Percentiles rank a stretch among this genome's conserved stretches.
Evolutionary conservation across 2,329 filamentous ascomycete species (phyloP).

Genomic region (Cytospora leucostoma): DNA sequence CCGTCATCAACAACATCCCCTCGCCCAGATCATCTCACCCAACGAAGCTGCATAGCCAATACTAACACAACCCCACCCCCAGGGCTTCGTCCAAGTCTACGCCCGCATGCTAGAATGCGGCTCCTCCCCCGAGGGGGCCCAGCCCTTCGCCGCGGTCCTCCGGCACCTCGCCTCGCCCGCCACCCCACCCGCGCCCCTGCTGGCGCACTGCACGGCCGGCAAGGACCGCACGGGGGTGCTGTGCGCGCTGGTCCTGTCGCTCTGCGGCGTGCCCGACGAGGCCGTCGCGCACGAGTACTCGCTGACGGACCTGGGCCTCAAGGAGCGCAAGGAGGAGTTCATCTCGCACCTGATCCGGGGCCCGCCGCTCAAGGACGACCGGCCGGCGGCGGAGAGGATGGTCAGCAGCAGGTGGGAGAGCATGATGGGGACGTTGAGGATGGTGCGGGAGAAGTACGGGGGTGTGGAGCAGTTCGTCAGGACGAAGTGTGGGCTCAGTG

Average conservation of each 20-base stretch:
- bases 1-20: neutral
- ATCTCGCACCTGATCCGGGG: constrained; percentile 52
- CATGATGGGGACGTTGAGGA: constrained; percentile 52
- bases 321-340: constrained; percentile 53
- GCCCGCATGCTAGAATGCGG: constrained; percentile 59
- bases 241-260: constrained; percentile 63
- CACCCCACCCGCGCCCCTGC: constrained; percentile 47
- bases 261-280: constrained; percentile 62
- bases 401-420: constrained; percentile 48
- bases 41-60: neutral
- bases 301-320: constrained; percentile 64
- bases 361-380: constrained; percentile 50
- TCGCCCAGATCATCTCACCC: neutral
- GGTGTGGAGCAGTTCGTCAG: constrained; percentile 65
- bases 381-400: constrained; percentile 47
- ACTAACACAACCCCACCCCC: constrained; percentile 7
- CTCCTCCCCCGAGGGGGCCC: constrained; percentile 47
- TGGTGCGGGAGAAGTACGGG: constrained; percentile 62
- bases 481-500: constrained; percentile 57
- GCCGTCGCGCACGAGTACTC: constrained; percentile 68
- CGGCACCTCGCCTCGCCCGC: constrained; percentile 51
- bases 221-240: constrained; percentile 77
- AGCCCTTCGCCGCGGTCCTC: constrained; percentile 57
- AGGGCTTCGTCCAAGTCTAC: constrained; percentile 67
- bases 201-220: constrained; percentile 75